A percentile compares a stretch with the other conserved stretches of the same genome.
These are phyloP conservation scores for Eucalyptus microcorys DNA, from an alignment of 345 rosid species.

Conservation along the genomic window DNA sequence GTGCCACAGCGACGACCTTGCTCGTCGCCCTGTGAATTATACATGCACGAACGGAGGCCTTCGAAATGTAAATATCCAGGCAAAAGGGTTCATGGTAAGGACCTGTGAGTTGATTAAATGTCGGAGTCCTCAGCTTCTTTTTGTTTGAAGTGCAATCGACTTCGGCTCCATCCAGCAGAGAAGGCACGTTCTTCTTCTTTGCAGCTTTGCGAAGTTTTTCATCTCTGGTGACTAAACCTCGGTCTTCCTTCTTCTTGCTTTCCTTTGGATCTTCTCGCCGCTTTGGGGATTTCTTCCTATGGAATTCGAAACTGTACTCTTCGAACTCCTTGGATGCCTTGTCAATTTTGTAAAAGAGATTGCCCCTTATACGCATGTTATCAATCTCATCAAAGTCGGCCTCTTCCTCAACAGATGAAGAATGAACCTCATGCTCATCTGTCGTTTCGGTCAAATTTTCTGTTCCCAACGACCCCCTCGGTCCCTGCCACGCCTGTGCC, in stretches of 20 bases:
- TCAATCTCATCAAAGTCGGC: constrained; percentile 60
- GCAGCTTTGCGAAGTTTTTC: not conserved
- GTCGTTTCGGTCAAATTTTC: not conserved
- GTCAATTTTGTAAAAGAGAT: constrained; percentile 79
- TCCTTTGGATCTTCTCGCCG: constrained; percentile 16
- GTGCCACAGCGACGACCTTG: constrained; percentile 80
- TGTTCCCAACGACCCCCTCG: not conserved
- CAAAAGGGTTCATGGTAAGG: constrained; percentile 87
- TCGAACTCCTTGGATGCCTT: constrained; percentile 66
- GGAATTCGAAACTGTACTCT: constrained; percentile 66
- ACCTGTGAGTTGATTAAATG: constrained; percentile 81
- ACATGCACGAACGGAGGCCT: constrained; percentile 78
- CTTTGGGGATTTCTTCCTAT: constrained; percentile 40
- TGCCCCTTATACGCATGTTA: constrained; percentile 67
- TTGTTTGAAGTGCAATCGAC: constrained; percentile 4
- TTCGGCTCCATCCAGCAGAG: not conserved
- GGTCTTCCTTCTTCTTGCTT: constrained; percentile 8
- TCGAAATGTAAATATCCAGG: constrained; percentile 69
- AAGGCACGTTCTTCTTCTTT: not conserved
- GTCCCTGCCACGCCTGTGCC: constrained; percentile 33
- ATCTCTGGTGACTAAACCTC: not conserved
- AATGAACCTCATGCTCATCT: not conserved
- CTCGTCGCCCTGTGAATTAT: constrained; percentile 74
- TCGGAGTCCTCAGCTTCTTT: constrained; percentile 41
- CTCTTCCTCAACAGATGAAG: constrained; percentile 3